Evolutionary conservation across 345 rosid genomes (phyloP).

Genomic region (Pelargonium nanum): DNA sequence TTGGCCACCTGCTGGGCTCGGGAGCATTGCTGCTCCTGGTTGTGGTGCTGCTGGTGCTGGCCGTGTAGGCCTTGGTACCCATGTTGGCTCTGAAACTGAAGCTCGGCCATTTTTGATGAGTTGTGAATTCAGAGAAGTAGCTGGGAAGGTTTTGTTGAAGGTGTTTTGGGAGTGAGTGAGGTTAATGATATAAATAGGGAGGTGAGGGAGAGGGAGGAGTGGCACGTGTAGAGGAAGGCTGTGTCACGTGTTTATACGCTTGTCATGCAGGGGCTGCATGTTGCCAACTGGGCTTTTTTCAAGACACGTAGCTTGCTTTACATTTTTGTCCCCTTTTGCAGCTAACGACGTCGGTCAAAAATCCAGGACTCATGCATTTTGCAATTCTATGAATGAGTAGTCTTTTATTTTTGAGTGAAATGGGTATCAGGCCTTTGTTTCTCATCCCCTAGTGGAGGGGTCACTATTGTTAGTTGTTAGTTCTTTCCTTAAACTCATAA

Average conservation of each 20-base stretch:
- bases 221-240: conserved; percentile 17
- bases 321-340: too few species aligned
- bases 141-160: background rate
- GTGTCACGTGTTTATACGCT: conserved; percentile 34
- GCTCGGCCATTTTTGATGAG: conserved; percentile 34
- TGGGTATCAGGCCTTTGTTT: too few species aligned
- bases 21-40: conserved; percentile 21
- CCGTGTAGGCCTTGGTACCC: background rate
- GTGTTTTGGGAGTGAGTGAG: conserved; percentile 2
- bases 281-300: background rate
- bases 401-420: too few species aligned
- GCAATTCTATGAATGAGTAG: too few species aligned
- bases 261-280: conserved; percentile 45
- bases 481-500: too few species aligned
- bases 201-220: background rate
- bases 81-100: conserved; percentile 1
- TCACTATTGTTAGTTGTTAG: too few species aligned
- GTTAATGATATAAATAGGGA: conserved; percentile 4
- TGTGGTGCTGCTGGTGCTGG: conserved; percentile 5
- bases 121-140: background rate
- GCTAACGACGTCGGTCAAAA: too few species aligned
- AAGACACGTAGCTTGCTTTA: too few species aligned
- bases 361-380: too few species aligned
- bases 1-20: conserved; percentile 54
- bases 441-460: too few species aligned